Evolutionary conservation across 495 filamentous ascomycete genomes (phyloP).

Genomic region (Penicillium maclennaniae): DNA sequence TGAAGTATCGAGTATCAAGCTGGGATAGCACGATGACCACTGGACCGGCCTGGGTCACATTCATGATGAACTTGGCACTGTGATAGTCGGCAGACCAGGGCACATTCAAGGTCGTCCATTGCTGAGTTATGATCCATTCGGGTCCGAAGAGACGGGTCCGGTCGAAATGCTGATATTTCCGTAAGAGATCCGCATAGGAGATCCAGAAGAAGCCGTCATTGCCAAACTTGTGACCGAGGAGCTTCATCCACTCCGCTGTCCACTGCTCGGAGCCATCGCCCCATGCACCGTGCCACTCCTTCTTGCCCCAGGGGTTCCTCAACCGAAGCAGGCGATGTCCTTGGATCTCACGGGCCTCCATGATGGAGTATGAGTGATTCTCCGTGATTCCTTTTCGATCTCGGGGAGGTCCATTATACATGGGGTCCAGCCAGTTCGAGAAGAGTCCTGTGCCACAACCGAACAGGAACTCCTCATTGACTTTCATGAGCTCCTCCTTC

Average conservation of each 20-base stretch:
- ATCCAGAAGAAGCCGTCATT: constrained; percentile 84
- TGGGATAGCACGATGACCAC: constrained; percentile 76
- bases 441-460: constrained; percentile 70
- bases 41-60: constrained; percentile 59
- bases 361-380: constrained; percentile 86
- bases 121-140: constrained; percentile 75
- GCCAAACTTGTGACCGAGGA: constrained; percentile 77
- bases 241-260: constrained; percentile 82
- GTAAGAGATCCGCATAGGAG: constrained; percentile 74
- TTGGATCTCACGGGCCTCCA: constrained; percentile 74
- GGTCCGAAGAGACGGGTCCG: constrained; percentile 85
- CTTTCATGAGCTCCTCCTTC: constrained; percentile 78
- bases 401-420: constrained; percentile 33
- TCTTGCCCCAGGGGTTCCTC: constrained; percentile 83
- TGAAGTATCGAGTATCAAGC: constrained; percentile 83
- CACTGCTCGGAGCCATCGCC: constrained; percentile 89
- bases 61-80: constrained; percentile 74
- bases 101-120: constrained; percentile 81
- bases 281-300: constrained; percentile 81
- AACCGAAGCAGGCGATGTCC: constrained; percentile 70
- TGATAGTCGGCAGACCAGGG: constrained; percentile 86
- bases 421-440: constrained; percentile 49
- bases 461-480: constrained; percentile 86
- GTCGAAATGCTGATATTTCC: constrained; percentile 78
- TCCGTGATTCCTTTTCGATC: constrained; percentile 72